Evolutionary conservation across 176 grass and related monocot genomes (phyloP), one percentile per base, ranked within the genome.

Genomic region (Tuctoria greenei): DNA sequence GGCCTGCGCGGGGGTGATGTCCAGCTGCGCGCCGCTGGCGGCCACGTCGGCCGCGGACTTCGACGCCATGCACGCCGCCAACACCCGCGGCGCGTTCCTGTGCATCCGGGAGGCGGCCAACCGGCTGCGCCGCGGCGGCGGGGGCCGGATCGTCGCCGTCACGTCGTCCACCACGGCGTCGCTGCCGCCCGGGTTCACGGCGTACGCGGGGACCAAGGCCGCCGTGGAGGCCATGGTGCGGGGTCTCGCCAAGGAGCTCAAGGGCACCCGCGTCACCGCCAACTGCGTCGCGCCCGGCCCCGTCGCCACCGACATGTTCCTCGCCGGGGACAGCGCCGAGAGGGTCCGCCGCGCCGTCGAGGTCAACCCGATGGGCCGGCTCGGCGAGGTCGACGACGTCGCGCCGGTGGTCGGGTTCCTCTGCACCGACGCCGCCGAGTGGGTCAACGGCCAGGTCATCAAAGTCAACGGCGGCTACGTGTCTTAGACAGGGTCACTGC

Each of bases 71-170:
- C 16, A 85, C 71, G 63, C 59, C 34, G 66, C 77, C 0, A 93
- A 97, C 82, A 6, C 54, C 20, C 89, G 87, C 64, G 93, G 93
- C 62, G 89, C 83, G 8, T 97, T 93, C 84, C 88, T 97, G 4
- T 93, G 90, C 79, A 73, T 88, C 64, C 90, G 93, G 0, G 93
- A 97, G 87, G 93, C 82, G 0, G 82, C 87, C 4, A 83, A 79
- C 31, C 67, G 85, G 42, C 65, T 85, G 54, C 73, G 37, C 8
- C 85, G 38, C 5, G 82, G 76, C 20, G 82, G 89, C 27, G 79
- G 79, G 25, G 89, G 85, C 1, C 47, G 85, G 45, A 75, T 91
- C 43, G 45, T 91, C 4, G 81, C 85, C 18, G 73, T 90, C 36
- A 83, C 88, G n/a, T 86, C 88, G 16, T 25, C 71, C 10, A 37